phyloP scores from a whole-genome alignment of 2,329 filamentous ascomycete species.

The Fusarium xyrophilum region DNA sequence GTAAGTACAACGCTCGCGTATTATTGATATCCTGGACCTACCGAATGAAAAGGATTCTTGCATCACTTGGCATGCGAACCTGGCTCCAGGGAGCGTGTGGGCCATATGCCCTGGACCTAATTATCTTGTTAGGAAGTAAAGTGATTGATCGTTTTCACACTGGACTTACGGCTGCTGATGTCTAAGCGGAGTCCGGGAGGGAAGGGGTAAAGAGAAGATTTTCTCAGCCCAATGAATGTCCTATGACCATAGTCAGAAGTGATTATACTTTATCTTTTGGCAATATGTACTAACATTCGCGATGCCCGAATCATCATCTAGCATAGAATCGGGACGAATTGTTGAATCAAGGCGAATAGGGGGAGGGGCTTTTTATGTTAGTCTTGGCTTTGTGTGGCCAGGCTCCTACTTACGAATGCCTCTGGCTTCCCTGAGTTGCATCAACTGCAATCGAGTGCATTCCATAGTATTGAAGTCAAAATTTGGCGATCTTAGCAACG shows the following conservation, averaged over 20 bases:
- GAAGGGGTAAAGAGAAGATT: conserved; percentile 63
- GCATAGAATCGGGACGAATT: conserved; percentile 45
- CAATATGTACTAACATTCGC: conserved; percentile 23
- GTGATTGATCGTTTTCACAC: not conserved
- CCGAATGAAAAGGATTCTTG: conserved; percentile 63
- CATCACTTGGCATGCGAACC: conserved; percentile 54
- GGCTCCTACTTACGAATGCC: conserved; percentile 55
- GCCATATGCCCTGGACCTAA: conserved; percentile 56
- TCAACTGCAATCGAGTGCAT: conserved; percentile 54
- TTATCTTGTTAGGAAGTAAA: conserved; percentile 1
- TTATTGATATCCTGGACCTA: conserved; percentile 39
- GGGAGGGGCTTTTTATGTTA: conserved; percentile 45
- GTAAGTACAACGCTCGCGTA: conserved; percentile 2
- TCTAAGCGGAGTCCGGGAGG: conserved; percentile 58
- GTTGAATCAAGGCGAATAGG: conserved; percentile 46
- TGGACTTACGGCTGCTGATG: conserved; percentile 46
- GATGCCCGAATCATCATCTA: conserved; percentile 40
- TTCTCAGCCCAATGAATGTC: conserved; percentile 66
- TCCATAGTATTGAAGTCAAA: conserved; percentile 66
- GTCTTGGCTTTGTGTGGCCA: conserved; percentile 10
- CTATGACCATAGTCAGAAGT: conserved; percentile 44
- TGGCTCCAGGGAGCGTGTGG: conserved; percentile 54
- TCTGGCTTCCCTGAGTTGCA: conserved; percentile 60
- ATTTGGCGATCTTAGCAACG: conserved; percentile 48
- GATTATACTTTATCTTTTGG: not conserved